Conservation (phyloP, 345 rosid species). For the Passiflora organensis region DNA sequence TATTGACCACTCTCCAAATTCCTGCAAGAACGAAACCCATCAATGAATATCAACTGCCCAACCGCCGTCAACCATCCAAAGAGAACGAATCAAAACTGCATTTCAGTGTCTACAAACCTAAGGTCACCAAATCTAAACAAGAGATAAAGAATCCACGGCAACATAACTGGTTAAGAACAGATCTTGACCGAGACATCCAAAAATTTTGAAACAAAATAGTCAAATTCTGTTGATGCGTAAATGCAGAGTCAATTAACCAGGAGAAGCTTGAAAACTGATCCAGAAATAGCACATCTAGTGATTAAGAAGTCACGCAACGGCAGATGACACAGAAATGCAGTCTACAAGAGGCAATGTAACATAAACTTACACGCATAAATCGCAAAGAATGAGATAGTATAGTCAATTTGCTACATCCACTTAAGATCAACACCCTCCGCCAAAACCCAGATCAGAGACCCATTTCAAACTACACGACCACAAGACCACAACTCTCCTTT, state of each 20-base stretch:
- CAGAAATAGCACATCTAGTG: neutral
- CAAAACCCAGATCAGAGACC: slow-evolving; percentile 20
- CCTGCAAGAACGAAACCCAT: slow-evolving; percentile 26
- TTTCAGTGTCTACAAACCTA: neutral
- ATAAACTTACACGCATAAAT: slow-evolving; percentile 9
- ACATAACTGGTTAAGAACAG: slow-evolving; percentile 13
- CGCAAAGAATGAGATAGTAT: neutral
- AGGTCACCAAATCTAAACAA: slow-evolving; percentile 2
- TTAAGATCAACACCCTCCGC: slow-evolving; percentile 10
- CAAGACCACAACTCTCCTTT: neutral
- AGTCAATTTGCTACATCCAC: slow-evolving; percentile 11
- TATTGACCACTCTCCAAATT: slow-evolving; percentile 22
- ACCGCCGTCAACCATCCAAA: neutral
- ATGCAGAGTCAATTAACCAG: neutral
- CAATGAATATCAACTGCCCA: neutral
- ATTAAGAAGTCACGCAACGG: neutral
- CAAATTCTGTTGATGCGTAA: neutral
- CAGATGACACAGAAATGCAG: neutral
- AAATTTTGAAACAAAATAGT: neutral
- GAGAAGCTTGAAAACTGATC: slow-evolving; percentile 1
- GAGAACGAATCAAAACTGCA: slow-evolving; percentile 2
- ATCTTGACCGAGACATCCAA: slow-evolving; percentile 23
- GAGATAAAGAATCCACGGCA: too few relatives aligned
- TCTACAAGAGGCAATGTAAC: slow-evolving; percentile 4
- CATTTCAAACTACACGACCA: slow-evolving; percentile 1